A percentile compares a stretch with the other conserved stretches of the same genome.
phyloP scores from a whole-genome alignment of 2,329 filamentous ascomycete species.

The Sarocladium strictum region DNA sequence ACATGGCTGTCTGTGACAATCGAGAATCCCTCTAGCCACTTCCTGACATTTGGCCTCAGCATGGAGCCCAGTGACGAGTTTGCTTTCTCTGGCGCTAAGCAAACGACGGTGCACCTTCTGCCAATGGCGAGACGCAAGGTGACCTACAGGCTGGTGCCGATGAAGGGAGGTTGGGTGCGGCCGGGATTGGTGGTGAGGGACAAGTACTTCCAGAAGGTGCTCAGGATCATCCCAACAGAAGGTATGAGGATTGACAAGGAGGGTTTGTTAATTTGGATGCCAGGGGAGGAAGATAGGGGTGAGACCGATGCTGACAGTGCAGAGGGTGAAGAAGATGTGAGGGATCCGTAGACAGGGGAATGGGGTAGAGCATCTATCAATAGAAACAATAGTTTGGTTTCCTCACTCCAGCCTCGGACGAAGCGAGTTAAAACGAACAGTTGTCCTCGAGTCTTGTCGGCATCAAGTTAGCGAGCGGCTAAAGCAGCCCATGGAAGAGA shows the following conservation, averaged over 20 bases:
- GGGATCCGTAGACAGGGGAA: conserved; percentile 10
- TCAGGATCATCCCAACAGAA: conserved; percentile 74
- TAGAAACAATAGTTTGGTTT: no score
- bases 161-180: conserved; percentile 64
- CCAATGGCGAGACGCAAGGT: conserved; percentile 71
- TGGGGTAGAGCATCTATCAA: background rate
- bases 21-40: conserved; percentile 92
- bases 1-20: conserved; percentile 56
- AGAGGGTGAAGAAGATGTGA: background rate
- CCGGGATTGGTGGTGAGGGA: conserved; percentile 76
- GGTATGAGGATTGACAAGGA: conserved; percentile 62
- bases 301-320: background rate
- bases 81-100: conserved; percentile 85
- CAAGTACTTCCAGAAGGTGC: conserved; percentile 86
- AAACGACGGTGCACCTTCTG: conserved; percentile 71
- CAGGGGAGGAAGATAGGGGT: conserved; percentile 18
- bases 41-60: conserved; percentile 82
- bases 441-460: no score
- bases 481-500: no score
- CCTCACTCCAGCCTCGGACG: no score
- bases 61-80: conserved; percentile 94
- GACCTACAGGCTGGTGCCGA: conserved; percentile 69
- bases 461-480: no score
- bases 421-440: no score
- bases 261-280: conserved; percentile 57